Base-by-base conservation (phyloP, 768 basidiomycete species). In the Leccinum disarticulatum region DNA sequence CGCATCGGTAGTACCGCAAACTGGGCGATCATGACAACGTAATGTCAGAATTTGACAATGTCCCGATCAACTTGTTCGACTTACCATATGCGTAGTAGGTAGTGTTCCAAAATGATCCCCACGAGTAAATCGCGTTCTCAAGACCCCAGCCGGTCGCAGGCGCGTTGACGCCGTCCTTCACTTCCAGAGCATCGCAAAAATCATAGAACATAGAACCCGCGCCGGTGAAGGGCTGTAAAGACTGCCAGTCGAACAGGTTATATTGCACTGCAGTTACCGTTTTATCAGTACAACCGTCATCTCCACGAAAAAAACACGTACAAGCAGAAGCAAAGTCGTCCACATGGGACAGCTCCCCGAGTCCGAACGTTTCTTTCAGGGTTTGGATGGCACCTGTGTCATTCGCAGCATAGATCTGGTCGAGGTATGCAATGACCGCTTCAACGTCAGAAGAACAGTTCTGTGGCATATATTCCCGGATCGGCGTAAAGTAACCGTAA, bases 11-110 rank as follows among this genome's bases (percentile, higher is more conserved):
- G 38, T 41, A 41, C 38, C 38, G 38, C 38, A 90, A 1, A 87
- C 87, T 88, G 61, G 38, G 38, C n/a, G 36, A 0, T 46, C 27
- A 41, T 33, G 57, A 53, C 38, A 41, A 56, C 17, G 17, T 10
- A 41, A 41, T 17, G 4, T 41, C 6, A 28, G 27, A 41, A n/a
- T 41, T n/a, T 41, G 38, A 2, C 38, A 6, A 41, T 54, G 15
- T 41, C 38, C 9, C 8, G n/a, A 9, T 19, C 10, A 27, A n/a
- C 17, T 41, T n/a, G 17, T 41, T 10, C 17, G 13, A 77, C 47
- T 25, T 48, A 48, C 47, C 19, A 6, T 48, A 25, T 48, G 47
- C n/a, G 14, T 48, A 48, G 7, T 22, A 25, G 11, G 22, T 48
- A 14, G 7, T 19, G 13, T 48, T 48, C 47, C 47, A 48, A 25